Percentiles rank a stretch among this genome's conserved stretches.
Conservation (phyloP, 2,329 filamentous ascomycete species). For the Cyanodermella asteris region DNA sequence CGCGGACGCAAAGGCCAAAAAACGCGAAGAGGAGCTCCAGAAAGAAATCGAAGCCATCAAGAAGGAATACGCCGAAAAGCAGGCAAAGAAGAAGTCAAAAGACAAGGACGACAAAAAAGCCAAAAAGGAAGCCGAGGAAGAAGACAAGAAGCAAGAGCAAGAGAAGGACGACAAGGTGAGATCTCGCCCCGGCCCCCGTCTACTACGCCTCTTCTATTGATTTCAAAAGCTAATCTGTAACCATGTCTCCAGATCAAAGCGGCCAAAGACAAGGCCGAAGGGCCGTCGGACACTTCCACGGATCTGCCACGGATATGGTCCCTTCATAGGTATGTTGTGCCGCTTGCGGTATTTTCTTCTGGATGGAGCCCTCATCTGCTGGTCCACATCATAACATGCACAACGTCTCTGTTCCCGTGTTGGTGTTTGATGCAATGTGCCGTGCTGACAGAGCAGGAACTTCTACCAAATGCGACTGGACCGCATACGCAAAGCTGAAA, state of each 20-base stretch:
- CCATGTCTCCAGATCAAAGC: slow-evolving; percentile 5
- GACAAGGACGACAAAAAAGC: slow-evolving; percentile 26
- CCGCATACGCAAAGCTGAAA: slow-evolving; percentile 55
- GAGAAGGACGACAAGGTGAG: slow-evolving; percentile 28
- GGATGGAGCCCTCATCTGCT: slow-evolving; percentile 6
- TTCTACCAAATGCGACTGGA: slow-evolving; percentile 76
- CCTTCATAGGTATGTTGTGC: slow-evolving; percentile 44
- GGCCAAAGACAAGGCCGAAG: slow-evolving; percentile 3
- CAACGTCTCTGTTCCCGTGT: too few species aligned
- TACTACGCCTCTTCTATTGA: not conserved
- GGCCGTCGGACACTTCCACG: slow-evolving; percentile 22
- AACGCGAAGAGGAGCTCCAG: slow-evolving; percentile 19
- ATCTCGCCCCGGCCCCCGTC: slow-evolving; percentile 3
- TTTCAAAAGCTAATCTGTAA: slow-evolving; percentile 1
- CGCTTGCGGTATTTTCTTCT: too few species aligned
- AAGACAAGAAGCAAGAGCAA: slow-evolving; percentile 25
- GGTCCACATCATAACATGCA: slow-evolving; percentile 1
- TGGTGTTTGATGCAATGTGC: slow-evolving; percentile 1
- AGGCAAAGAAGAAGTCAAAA: slow-evolving; percentile 45
- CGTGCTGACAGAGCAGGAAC: slow-evolving; percentile 27
- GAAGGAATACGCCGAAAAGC: slow-evolving; percentile 57
- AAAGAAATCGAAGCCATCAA: slow-evolving; percentile 41
- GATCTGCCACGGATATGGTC: slow-evolving; percentile 63
- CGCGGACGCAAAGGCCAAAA: slow-evolving; percentile 10
- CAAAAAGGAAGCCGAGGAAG: slow-evolving; percentile 25